Base-by-base conservation (phyloP, 306 rosid genomes). In the Dicorynia guianensis region DNA sequence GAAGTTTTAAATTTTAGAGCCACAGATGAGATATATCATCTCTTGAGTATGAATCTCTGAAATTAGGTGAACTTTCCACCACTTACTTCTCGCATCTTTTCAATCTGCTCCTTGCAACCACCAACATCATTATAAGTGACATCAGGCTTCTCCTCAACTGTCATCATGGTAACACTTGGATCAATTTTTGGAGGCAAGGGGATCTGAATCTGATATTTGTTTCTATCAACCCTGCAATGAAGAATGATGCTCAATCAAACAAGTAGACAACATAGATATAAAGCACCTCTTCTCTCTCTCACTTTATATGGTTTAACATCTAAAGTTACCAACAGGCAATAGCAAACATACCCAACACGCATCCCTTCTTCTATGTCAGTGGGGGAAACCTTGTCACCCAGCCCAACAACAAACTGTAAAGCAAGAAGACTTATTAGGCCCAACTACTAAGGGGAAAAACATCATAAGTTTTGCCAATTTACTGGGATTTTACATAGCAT, bases 281-380 rank as follows among this genome's bases (percentile, higher is more conserved):
- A 69, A 14, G 58, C 2, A 48, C 30, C 68, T 43, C 75, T 52
- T 66, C 20, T 67, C 58, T 48, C 64, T 19, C n/a, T 18, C 6
- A 25, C 44, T 48, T 5, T 17, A 34, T 14, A 69, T 50, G 68
- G 25, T 33, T 59, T 19, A 54, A 77, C 30, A 74, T 50, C 30
- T 54, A 33, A 60, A 61, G 54, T 18, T 8, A 61, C 42, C 58
- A 30, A n/a, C n/a, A n/a, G n/a, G n/a, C n/a, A n/a, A 77, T n/a
- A n/a, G 38, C 69, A 50, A 47, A 80, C 94, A 68, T 89, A 95
- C 99, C 99, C 99, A 55, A 96, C 99, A 55, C 99, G 98, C 99
- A 96, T 96, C 66, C 99, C 99, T 83, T 96, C 99, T 81, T 96
- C 99, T 56, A 96, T 96, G 78, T 96, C 99, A 11, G 99, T 96